Evolutionary conservation across 345 rosid species (phyloP), one percentile per base, ranked within the genome.

Genomic region (Angophora floribunda): DNA sequence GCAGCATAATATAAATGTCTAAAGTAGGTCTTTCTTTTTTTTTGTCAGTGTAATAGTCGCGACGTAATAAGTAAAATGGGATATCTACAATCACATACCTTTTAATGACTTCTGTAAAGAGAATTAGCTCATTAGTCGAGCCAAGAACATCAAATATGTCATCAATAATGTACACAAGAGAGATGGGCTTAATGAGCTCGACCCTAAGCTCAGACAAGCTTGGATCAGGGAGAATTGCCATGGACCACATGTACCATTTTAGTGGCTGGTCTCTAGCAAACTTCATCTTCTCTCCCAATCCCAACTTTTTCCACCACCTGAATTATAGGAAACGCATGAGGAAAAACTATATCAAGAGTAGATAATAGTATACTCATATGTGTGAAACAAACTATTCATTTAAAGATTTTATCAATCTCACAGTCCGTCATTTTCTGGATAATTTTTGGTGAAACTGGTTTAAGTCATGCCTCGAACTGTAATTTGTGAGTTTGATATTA

Each of bases 281-380:
- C 65, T 17, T 30, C 87, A 94, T 87, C 85, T 93, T 91, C 90
- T 93, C 89, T 1, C 90, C 84, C 88, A 94, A 90, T 51, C 93
- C 94, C 7, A 93, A 89, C 8, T 90, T 93, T 87, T 89, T 89
- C 97, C 97, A 95, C 96, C 97, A 95, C 65, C 97, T 95, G 86
- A 87, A 16, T 88, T 47, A n/a, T 15, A 86, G 32, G 86, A 84
- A 45, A 49, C 17, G 22, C 21, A 50, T 28, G 53, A 85, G 53
- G 17, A 13, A 80, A 36, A 3, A 80, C 51, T 80, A 14, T 15
- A 9, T 9, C 51, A 5, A 7, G 47, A 30, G n/a, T 26, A 80
- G 4, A 44, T 26, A 45, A 80, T 45, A 44, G 45, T 41, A 13
- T 19, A 5, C 28, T 26, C 28, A 80, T 32, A 45, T 49, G 15